Conservation (phyloP, 1,284 basidiomycete species). For the Singerocomus inundabilis region DNA sequence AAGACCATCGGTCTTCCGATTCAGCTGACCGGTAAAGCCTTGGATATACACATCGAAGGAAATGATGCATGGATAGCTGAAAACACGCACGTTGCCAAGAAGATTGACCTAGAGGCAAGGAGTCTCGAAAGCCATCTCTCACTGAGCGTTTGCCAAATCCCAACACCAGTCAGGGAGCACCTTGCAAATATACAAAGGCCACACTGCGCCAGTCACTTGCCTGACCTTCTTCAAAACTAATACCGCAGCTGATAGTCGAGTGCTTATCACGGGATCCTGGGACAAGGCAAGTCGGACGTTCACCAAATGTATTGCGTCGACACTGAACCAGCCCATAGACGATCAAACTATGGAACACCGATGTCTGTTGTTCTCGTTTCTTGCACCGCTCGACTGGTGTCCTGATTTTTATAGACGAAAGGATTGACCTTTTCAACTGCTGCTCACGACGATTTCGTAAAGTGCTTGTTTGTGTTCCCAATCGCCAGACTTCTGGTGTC, state of each 20-base stretch:
- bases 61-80: conserved; percentile 82
- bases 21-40: conserved; percentile 68
- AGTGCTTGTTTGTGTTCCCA: conserved; percentile 71
- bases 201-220: conserved; percentile 83
- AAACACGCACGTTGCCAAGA: conserved; percentile 72
- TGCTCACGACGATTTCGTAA: conserved; percentile 89
- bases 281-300: conserved; percentile 59
- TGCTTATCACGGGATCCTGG: conserved; percentile 87
- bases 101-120: conserved; percentile 72
- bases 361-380: conserved; percentile 44
- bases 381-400: not conserved
- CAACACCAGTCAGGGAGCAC: conserved; percentile 72
- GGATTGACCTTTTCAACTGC: conserved; percentile 63
- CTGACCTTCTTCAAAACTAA: conserved; percentile 60
- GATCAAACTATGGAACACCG: conserved; percentile 79
- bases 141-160: conserved; percentile 13
- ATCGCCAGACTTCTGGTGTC: conserved; percentile 71
- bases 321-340: conserved; percentile 44
- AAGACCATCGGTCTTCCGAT: conserved; percentile 78
- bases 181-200: conserved; percentile 72
- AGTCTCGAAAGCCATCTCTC: not conserved
- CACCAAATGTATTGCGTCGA: not conserved
- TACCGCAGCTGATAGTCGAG: conserved; percentile 36
- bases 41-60: conserved; percentile 65
- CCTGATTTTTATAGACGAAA: conserved; percentile 55